Evolutionary conservation across 192 early-diverging fungal species (phyloP).

Genomic region (Backusella liffmaniae): DNA sequence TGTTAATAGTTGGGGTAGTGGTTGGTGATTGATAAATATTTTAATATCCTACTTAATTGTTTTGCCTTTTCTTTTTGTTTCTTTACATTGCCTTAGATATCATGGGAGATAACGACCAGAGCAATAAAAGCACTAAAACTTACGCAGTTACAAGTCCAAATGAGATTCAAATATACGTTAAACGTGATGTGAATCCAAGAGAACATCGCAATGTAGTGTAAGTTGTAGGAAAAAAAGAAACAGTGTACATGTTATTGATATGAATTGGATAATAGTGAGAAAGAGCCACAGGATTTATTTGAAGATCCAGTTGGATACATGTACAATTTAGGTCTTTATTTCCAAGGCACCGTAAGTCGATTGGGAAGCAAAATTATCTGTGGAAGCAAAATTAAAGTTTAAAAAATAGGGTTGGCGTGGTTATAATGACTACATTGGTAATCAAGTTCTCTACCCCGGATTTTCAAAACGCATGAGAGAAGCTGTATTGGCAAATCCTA

Average conservation of each 20-base stretch:
- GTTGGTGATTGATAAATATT: neutral
- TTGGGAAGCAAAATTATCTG: neutral
- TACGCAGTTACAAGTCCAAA: neutral
- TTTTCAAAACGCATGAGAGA: slow-evolving; percentile 65
- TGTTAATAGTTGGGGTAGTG: neutral
- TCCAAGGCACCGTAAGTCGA: slow-evolving; percentile 55
- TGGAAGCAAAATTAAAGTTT: neutral
- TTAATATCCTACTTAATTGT: neutral
- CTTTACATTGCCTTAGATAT: neutral
- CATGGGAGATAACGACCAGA: neutral
- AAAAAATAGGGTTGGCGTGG: slow-evolving; percentile 73
- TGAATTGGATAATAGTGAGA: slow-evolving; percentile 17
- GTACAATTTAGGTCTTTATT: slow-evolving; percentile 52
- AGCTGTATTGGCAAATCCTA: slow-evolving; percentile 50
- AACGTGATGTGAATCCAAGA: slow-evolving; percentile 3
- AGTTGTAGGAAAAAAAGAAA: neutral
- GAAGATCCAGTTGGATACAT: slow-evolving; percentile 75
- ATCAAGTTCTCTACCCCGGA: slow-evolving; percentile 64
- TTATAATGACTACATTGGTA: slow-evolving; percentile 74
- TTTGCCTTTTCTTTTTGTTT: neutral
- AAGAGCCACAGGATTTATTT: slow-evolving; percentile 55
- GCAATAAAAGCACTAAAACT: neutral
- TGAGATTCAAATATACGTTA: slow-evolving; percentile 11
- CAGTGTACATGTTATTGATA: neutral
- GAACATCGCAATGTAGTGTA: slow-evolving; percentile 39